Conservation (phyloP, 2,329 filamentous ascomycete species). For the Ceratocystis albifundus region DNA sequence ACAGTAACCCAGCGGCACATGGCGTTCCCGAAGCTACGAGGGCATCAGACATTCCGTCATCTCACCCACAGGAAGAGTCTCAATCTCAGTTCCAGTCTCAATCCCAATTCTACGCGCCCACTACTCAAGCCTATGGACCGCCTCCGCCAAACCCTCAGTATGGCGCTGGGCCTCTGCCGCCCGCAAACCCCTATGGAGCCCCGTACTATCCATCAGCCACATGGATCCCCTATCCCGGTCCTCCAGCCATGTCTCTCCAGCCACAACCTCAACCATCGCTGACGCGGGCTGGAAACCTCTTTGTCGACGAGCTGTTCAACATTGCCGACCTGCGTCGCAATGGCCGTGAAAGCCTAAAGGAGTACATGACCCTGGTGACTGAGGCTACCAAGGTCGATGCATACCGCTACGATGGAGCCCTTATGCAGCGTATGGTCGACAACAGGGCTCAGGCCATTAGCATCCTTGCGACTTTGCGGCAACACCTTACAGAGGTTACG, state of each 20-base stretch:
- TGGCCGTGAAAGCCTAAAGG: slow-evolving; percentile 9
- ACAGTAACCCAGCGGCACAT: not conserved
- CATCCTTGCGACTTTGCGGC: slow-evolving; percentile 16
- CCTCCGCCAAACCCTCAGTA: slow-evolving; percentile 1
- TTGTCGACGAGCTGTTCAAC: slow-evolving; percentile 13
- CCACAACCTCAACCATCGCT: not conserved
- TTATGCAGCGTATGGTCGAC: slow-evolving; percentile 13
- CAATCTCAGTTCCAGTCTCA: slow-evolving; percentile 1
- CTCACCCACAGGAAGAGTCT: not conserved
- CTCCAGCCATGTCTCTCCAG: slow-evolving; percentile 2
- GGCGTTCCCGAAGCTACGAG: not conserved
- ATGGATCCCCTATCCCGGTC: slow-evolving; percentile 2
- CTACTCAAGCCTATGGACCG: not conserved
- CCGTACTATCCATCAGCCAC: slow-evolving; percentile 1
- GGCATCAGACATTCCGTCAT: not conserved
- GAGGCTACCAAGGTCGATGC: slow-evolving; percentile 1
- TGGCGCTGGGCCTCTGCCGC: not conserved
- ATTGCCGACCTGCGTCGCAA: slow-evolving; percentile 13
- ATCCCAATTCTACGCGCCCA: not conserved
- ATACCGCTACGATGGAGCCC: slow-evolving; percentile 7
- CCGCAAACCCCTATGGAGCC: not conserved
- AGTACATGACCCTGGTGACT: slow-evolving; percentile 10
- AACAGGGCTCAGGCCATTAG: slow-evolving; percentile 8
- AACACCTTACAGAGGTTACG: slow-evolving; percentile 18
- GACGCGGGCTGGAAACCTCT: not conserved